phyloP scores from a whole-genome alignment of 306 rosid species.

The Pueraria montana region DNA sequence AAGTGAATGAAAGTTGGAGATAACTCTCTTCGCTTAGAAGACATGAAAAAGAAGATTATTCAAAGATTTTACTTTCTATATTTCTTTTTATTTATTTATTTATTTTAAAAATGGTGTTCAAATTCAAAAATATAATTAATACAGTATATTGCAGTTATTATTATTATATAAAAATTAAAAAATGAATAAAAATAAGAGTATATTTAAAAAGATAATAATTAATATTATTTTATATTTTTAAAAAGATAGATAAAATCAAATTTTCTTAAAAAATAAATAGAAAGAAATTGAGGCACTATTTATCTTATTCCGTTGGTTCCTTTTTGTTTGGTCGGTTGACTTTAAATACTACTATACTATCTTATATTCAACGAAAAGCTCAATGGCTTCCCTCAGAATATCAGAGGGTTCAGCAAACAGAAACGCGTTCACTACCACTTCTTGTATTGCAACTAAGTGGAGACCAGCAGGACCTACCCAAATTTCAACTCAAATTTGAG shows the following conservation, averaged over 20 bases:
- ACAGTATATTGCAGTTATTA: not conserved
- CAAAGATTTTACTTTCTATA: not conserved
- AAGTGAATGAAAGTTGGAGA: constrained; percentile 16
- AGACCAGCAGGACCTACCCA: not conserved
- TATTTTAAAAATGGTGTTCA: not conserved
- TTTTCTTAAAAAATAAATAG: not conserved
- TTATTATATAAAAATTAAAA: not conserved
- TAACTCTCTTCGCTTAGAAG: constrained; percentile 48
- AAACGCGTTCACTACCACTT: not conserved
- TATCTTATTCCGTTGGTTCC: constrained; percentile 3
- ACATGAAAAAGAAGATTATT: constrained; percentile 35
- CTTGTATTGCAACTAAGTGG: constrained; percentile 21
- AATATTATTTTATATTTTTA: not conserved
- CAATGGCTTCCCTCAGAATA: not conserved
- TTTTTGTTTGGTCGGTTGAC: constrained; percentile 44
- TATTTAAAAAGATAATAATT: not conserved
- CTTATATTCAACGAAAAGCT: not conserved
- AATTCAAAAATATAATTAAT: not conserved
- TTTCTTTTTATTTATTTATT: not conserved
- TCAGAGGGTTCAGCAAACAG: not conserved
- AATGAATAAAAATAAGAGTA: not conserved
- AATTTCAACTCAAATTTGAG: not conserved
- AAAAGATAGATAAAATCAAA: not conserved
- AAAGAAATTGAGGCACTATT: not conserved
- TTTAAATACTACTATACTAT: constrained; percentile 1